Evolutionary conservation across 768 basidiomycete species (phyloP).

Genomic region (Tricholoma terreum): DNA sequence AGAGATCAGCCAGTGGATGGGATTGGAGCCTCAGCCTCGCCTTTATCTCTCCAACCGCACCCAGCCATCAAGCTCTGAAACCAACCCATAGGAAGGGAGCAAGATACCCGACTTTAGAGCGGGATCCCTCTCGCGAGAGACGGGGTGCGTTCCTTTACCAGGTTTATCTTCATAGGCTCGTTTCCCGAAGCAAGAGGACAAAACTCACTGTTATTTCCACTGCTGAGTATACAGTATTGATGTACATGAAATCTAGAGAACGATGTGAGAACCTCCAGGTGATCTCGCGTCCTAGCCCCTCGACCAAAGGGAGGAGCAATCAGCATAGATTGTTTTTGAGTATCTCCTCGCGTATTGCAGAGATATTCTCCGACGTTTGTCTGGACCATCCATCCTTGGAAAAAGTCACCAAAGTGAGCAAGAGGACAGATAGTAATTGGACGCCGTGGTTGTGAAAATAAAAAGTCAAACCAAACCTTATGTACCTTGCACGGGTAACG

Average conservation of each 20-base stretch:
- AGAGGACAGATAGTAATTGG: slow-evolving; percentile 75
- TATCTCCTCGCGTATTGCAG: slow-evolving; percentile 31
- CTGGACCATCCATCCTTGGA: slow-evolving; percentile 76
- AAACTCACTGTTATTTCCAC: slow-evolving; percentile 16
- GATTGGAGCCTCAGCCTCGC: slow-evolving; percentile 74
- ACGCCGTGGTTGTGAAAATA: slow-evolving; percentile 52
- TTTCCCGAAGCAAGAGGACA: slow-evolving; percentile 20
- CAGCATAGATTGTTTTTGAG: slow-evolving; percentile 95
- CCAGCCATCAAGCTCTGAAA: slow-evolving; percentile 42
- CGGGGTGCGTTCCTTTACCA: slow-evolving; percentile 88
- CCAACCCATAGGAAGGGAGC: slow-evolving; percentile 18
- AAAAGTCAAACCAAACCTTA: slow-evolving; percentile 14
- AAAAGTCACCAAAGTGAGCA: slow-evolving; percentile 35
- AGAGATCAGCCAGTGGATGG: background rate
- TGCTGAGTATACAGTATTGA: too few species aligned
- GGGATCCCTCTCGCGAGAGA: slow-evolving; percentile 36
- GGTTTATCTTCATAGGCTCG: slow-evolving; percentile 73
- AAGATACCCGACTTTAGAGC: slow-evolving; percentile 26
- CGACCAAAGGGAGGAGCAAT: slow-evolving; percentile 86
- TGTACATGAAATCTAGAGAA: background rate
- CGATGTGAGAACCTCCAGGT: slow-evolving; percentile 80
- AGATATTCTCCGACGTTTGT: slow-evolving; percentile 79
- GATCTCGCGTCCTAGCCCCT: slow-evolving; percentile 89
- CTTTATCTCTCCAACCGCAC: slow-evolving; percentile 78
- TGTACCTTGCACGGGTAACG: slow-evolving; percentile 26